phyloP scores from a whole-genome alignment of 2,329 filamentous ascomycete genomes.

The Aspergillus sp. region DNA sequence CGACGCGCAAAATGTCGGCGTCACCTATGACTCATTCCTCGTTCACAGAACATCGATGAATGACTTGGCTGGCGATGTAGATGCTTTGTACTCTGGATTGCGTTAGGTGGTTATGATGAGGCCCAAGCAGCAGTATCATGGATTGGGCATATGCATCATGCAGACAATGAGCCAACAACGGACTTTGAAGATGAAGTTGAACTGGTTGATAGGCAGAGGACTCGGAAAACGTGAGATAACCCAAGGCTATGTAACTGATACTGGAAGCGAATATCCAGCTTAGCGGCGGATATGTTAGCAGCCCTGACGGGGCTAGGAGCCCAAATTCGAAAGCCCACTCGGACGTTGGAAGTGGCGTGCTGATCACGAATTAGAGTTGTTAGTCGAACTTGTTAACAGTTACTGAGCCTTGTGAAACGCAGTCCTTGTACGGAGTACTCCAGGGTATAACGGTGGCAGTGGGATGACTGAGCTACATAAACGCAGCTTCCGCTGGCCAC shows the following conservation, averaged over 20 bases:
- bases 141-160: constrained; percentile 4
- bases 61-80: constrained; percentile 3
- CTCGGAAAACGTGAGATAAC: not conserved
- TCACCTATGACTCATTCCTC: not conserved
- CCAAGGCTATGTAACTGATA: not conserved
- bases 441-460: not conserved
- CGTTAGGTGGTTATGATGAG: not conserved
- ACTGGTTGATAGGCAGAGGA: not conserved
- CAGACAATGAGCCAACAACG: not conserved
- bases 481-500: not conserved
- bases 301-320: constrained; percentile 12
- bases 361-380: constrained; percentile 18
- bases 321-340: constrained; percentile 3
- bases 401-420: not conserved
- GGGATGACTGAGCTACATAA: constrained; percentile 1
- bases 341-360: constrained; percentile 21
- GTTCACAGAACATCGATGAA: not conserved
- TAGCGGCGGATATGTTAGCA: constrained; percentile 5
- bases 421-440: not conserved
- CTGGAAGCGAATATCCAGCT: not conserved
- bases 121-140: not conserved
- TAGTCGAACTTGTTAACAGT: not conserved
- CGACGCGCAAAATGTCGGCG: not conserved
- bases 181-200: not conserved
- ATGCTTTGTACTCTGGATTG: not conserved